Evolutionary conservation across 2,329 filamentous ascomycete genomes (phyloP).

Genomic region (Aspergillus hortae): DNA sequence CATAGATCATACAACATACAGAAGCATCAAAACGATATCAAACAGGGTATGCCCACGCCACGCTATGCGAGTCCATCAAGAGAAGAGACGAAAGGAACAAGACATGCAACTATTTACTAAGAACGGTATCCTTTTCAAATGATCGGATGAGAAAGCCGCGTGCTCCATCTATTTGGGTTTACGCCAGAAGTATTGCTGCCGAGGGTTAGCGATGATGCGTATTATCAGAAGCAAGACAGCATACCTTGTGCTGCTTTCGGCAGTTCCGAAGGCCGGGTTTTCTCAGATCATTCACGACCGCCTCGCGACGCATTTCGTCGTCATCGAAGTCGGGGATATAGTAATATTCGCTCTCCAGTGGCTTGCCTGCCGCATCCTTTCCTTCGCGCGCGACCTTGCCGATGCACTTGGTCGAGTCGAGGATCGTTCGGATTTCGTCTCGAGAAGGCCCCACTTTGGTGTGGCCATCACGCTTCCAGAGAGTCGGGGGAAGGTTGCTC

Average conservation of each 20-base stretch:
- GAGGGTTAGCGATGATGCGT: conserved; percentile 17
- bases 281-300: conserved; percentile 78
- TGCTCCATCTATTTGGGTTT: conserved; percentile 49
- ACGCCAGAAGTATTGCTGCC: conserved; percentile 69
- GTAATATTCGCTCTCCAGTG: conserved; percentile 94
- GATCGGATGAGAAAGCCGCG: conserved; percentile 5
- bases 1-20: conserved; percentile 22
- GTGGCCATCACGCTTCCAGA: conserved; percentile 49
- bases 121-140: conserved; percentile 15
- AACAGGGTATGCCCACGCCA: conserved; percentile 41
- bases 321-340: conserved; percentile 85
- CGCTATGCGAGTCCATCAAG: conserved; percentile 38
- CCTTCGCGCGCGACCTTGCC: conserved; percentile 86
- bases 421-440: conserved; percentile 64
- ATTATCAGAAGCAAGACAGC: conserved; percentile 14
- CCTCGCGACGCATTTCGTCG: conserved; percentile 72
- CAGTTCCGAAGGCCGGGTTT: conserved; percentile 88
- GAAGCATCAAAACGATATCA: conserved; percentile 17
- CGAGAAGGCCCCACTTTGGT: conserved; percentile 51
- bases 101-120: conserved; percentile 34
- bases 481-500: conserved; percentile 70
- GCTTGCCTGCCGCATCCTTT: conserved; percentile 92
- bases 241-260: conserved; percentile 95
- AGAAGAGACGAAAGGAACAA: conserved; percentile 20
- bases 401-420: conserved; percentile 73